Evolutionary conservation across 768 basidiomycete species (phyloP), one percentile per base, ranked within the genome.

Genomic region (Xanthoconium stramineum): DNA sequence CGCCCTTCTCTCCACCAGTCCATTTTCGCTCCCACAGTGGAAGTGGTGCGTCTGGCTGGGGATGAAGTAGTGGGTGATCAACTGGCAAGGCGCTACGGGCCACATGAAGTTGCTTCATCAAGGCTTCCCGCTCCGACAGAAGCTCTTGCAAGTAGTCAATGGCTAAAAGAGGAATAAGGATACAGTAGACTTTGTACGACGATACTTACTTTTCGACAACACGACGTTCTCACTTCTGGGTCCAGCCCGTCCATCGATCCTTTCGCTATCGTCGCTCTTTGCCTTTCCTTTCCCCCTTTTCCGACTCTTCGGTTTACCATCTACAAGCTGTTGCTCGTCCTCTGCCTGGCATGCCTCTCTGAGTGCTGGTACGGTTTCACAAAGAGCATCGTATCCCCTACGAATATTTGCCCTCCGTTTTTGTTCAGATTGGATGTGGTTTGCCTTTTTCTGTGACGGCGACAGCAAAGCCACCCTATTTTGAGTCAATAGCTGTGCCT

Each of bases 341-440:
- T 91, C 92, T 55, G 80, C 83, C 47, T 79, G 75, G 39, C 93
- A 90, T 0, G 92, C 92, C 62, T 91, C 91, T 17, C 86, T 74
- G 37, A 97, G 77, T 3, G 89, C 78, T 11, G 94, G 94, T 0
- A 97, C 86, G 29, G 84, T 83, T 28, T 87, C 86, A 65, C 93
- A 94, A 0, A 97, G 78, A 8, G 88, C 85, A 63, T 95, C 94
- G 68, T 96, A 96, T 12, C 93, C 94, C 38, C 85, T 75, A 12
- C 92, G 80, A 50, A 97, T 96, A 64, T 94, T 94, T 14, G 91
- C 91, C 33, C 94, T 83, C 28, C 94, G 85, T 71, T 95, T 95
- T 75, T 96, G 93, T 74, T 97, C 94, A 3, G 87, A 89, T 63
- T 91, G 89, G 61, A 97, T 96, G 66, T 97, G 94, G 64, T 95